Evolutionary conservation across 1,139 yeast species (phyloP).

Genomic region (Kazachstania sp.): DNA sequence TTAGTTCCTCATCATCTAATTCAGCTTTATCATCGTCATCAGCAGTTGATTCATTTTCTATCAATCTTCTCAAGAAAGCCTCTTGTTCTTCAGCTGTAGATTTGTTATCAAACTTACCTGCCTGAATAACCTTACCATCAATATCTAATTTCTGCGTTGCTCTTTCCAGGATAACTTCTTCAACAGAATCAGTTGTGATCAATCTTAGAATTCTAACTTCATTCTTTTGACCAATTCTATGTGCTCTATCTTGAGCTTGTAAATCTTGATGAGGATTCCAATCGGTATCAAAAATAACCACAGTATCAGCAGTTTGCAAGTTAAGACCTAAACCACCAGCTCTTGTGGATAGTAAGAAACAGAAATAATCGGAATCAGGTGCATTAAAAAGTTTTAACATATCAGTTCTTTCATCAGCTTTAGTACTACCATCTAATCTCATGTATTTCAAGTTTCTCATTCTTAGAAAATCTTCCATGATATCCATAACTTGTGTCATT

Average conservation of each 20-base stretch:
- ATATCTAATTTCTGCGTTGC: conserved; percentile 92
- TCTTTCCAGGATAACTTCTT: conserved; percentile 87
- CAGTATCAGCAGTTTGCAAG: conserved; percentile 95
- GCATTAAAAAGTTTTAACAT: conserved; percentile 81
- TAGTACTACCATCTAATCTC: conserved; percentile 91
- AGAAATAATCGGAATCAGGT: conserved; percentile 79
- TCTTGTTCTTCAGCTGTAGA: conserved; percentile 97
- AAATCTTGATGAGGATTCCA: conserved; percentile 99
- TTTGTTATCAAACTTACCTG: conserved; percentile 96
- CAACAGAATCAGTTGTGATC: conserved; percentile 90
- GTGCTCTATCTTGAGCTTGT: conserved; percentile 98
- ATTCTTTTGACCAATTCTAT: conserved; percentile 95
- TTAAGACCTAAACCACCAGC: conserved; percentile 98
- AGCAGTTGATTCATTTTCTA: conserved; percentile 64
- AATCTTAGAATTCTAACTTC: conserved; percentile 89
- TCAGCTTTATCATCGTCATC: conserved; percentile 39
- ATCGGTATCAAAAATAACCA: conserved; percentile 92
- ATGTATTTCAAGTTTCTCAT: conserved; percentile 66
- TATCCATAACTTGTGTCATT: conserved; percentile 98
- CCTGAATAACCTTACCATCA: conserved; percentile 97
- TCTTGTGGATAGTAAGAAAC: conserved; percentile 85
- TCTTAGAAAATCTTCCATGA: conserved; percentile 92
- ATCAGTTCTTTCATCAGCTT: conserved; percentile 87
- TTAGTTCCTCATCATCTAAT: conserved; percentile 68
- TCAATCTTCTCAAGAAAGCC: conserved; percentile 71